Conservation (phyloP, 257 asterid genomes). For the Solanum lycopersicoides region DNA sequence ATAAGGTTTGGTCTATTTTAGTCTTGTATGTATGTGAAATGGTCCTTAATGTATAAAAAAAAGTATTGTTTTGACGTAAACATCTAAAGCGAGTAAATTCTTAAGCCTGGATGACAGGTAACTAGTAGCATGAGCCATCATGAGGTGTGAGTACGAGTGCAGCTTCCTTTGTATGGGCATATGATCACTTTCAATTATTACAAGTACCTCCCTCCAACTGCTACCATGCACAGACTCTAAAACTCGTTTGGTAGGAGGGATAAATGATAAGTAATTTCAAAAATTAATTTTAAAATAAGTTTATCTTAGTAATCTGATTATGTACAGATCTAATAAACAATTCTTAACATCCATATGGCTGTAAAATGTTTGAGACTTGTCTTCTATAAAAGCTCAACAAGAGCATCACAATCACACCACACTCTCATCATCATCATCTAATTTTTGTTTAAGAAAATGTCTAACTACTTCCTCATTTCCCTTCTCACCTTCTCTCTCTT, state of each 20-base stretch:
- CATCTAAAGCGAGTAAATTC: background rate
- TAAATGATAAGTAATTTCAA: background rate
- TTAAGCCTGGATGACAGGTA: background rate
- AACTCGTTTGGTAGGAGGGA: background rate
- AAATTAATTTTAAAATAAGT: background rate
- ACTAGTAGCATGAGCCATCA: background rate
- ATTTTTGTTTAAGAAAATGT: fast-evolving
- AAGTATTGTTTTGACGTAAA: background rate
- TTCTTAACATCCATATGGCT: background rate
- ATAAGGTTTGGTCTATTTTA: background rate
- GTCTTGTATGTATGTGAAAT: background rate
- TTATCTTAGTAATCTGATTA: background rate
- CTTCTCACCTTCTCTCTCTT: background rate
- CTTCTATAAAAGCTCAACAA: background rate
- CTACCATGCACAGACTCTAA: background rate
- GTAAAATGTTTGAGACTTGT: background rate
- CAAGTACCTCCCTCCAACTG: background rate
- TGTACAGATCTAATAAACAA: background rate
- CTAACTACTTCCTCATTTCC: background rate
- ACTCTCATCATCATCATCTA: background rate
- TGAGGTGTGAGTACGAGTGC: background rate
- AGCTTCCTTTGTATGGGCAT: background rate
- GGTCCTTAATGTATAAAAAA: background rate
- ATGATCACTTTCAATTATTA: background rate
- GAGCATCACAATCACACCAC: background rate